Conservation (phyloP, 2,329 filamentous ascomycete species). For the Rhytidhysteron rufulum region DNA sequence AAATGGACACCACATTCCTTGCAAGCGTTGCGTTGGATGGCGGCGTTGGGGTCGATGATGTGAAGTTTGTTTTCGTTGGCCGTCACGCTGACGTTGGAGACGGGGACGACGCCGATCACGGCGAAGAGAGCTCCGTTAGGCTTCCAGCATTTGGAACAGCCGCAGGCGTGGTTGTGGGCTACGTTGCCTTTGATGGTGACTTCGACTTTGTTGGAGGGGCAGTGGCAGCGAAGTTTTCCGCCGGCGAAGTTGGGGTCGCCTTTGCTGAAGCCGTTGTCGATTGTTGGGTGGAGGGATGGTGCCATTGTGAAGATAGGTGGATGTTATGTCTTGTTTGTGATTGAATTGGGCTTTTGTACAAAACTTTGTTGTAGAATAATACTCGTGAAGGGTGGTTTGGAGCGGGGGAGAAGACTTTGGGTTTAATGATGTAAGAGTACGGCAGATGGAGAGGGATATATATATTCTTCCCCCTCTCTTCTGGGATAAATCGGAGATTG, state of each 20-base stretch:
- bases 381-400: no score
- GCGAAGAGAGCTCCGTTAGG: constrained; percentile 61
- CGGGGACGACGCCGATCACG: constrained; percentile 59
- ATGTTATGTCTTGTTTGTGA: no score
- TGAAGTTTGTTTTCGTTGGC: constrained; percentile 56
- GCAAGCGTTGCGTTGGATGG: constrained; percentile 51
- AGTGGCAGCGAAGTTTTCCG: constrained; percentile 61
- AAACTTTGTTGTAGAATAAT: not conserved
- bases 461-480: no score
- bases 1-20: constrained; percentile 54
- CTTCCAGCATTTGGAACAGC: constrained; percentile 72
- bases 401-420: no score
- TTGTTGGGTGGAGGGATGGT: constrained; percentile 56
- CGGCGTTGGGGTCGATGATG: constrained; percentile 53
- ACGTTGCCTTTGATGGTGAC: constrained; percentile 58
- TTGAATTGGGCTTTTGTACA: not conserved
- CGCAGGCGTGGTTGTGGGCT: constrained; percentile 66
- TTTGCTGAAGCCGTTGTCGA: constrained; percentile 60
- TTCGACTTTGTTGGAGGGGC: constrained; percentile 53
- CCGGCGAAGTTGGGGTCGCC: constrained; percentile 54
- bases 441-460: no score
- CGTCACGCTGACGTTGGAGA: constrained; percentile 53
- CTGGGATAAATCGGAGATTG: no score
- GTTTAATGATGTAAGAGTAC: no score
- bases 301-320: constrained; percentile 11